phyloP scores from a whole-genome alignment of 257 asterid genomes.

The Penstemon barbatus region DNA sequence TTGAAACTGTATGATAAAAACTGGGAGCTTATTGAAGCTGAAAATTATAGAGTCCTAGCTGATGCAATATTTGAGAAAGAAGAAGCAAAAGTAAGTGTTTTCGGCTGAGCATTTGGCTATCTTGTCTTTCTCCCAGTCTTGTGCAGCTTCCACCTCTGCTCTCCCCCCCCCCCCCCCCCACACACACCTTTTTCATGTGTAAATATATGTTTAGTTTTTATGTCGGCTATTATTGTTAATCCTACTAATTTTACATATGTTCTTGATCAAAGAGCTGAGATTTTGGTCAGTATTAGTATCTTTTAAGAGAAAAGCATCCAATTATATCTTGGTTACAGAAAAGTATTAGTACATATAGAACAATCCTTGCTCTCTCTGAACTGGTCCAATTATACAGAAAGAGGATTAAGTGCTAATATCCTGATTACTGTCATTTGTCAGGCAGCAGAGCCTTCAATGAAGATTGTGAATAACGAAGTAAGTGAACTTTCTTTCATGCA shows the following conservation, averaged over 20 bases:
- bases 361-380: not conserved
- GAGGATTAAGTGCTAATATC: constrained; percentile 18
- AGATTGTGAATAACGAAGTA: constrained; percentile 30
- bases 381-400: constrained; percentile 2
- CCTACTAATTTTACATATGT: constrained; percentile 3
- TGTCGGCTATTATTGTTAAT: constrained; percentile 4
- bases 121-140: constrained; percentile 13
- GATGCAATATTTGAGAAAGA: constrained; percentile 83
- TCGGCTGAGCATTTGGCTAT: constrained; percentile 16
- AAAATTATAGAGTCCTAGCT: constrained; percentile 74
- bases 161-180: not conserved
- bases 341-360: too few species aligned
- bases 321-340: not conserved
- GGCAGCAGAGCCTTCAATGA: constrained; percentile 35
- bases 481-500: constrained; percentile 1
- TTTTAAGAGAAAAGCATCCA: constrained; percentile 31
- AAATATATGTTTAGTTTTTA: constrained; percentile 5
- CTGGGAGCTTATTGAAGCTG: constrained; percentile 85
- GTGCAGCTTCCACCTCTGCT: not conserved
- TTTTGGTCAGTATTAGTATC: constrained; percentile 22
- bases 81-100: constrained; percentile 55
- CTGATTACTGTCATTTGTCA: constrained; percentile 27
- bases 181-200: not conserved
- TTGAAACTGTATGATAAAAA: constrained; percentile 63
- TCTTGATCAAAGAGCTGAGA: constrained; percentile 24